Percentiles rank a stretch among this genome's conserved stretches.
phyloP scores from a whole-genome alignment of 768 basidiomycete genomes.

The Collybia nuda region DNA sequence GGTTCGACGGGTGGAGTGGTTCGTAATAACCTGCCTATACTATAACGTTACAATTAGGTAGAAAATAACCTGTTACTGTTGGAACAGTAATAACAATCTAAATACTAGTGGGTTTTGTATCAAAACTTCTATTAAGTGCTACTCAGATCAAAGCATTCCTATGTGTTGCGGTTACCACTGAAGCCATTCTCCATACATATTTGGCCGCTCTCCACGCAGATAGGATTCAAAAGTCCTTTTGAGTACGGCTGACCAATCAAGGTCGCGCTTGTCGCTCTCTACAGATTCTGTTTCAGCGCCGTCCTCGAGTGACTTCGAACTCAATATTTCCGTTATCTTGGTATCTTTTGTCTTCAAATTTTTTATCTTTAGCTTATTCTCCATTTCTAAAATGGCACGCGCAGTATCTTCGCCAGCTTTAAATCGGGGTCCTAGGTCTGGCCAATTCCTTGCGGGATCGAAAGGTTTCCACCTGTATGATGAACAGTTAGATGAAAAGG shows the following conservation, averaged over 20 bases:
- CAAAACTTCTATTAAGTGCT: too few species aligned
- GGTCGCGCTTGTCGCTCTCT: conserved; percentile 67
- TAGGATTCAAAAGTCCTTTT: conserved; percentile 96
- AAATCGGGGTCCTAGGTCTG: conserved; percentile 84
- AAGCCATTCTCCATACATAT: conserved; percentile 88
- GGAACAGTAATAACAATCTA: too few species aligned
- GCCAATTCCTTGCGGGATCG: conserved; percentile 84
- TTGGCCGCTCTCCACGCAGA: conserved; percentile 82
- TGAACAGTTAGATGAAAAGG: background rate
- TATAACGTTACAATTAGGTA: too few species aligned
- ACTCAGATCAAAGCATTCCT: too few species aligned
- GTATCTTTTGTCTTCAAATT: background rate
- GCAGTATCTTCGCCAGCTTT: conserved; percentile 69
- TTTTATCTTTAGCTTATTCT: conserved; percentile 18
- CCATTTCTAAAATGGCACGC: conserved; percentile 39
- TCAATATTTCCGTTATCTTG: conserved; percentile 6
- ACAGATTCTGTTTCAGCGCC: conserved; percentile 31
- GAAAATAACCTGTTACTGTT: too few species aligned
- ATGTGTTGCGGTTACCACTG: conserved; percentile 26
- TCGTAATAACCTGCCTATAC: too few species aligned
- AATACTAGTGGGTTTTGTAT: too few species aligned
- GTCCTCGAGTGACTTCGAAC: conserved; percentile 11
- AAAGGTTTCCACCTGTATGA: conserved; percentile 89
- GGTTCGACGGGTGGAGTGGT: too few species aligned
- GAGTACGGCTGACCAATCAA: conserved; percentile 85